A percentile compares a stretch with the other conserved stretches of the same genome.
Conservation (phyloP, 2,329 filamentous ascomycete genomes). For the Diatrype stigma region DNA sequence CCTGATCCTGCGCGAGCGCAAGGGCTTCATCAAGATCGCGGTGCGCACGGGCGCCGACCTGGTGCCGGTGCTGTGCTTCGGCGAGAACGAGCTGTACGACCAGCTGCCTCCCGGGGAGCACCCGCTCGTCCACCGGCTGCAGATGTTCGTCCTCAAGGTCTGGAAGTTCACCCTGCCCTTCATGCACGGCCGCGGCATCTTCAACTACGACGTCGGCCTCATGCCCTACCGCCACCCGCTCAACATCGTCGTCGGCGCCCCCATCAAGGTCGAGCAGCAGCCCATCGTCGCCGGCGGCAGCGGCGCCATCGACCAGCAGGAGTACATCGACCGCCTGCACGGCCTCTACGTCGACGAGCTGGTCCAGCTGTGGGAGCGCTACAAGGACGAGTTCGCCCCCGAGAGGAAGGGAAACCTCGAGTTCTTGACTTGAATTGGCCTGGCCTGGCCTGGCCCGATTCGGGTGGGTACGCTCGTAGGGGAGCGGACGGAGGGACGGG, state of each 20-base stretch:
- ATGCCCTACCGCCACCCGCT: slow-evolving; percentile 89
- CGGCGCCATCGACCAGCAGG: slow-evolving; percentile 63
- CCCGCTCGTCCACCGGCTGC: slow-evolving; percentile 73
- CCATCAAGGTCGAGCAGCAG: slow-evolving; percentile 65
- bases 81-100: slow-evolving; percentile 94
- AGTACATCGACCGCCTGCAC: slow-evolving; percentile 79
- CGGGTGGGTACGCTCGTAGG: too few relatives aligned
- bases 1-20: slow-evolving; percentile 76
- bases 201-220: slow-evolving; percentile 95
- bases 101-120: slow-evolving; percentile 75
- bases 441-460: too few relatives aligned
- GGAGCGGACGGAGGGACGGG: too few relatives aligned
- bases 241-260: slow-evolving; percentile 83
- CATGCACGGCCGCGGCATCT: slow-evolving; percentile 85
- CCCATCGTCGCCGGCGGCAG: slow-evolving; percentile 64
- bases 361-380: slow-evolving; percentile 67
- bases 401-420: slow-evolving; percentile 61
- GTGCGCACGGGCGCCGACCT: slow-evolving; percentile 89
- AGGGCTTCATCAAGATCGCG: slow-evolving; percentile 92
- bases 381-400: slow-evolving; percentile 71
- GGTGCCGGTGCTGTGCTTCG: slow-evolving; percentile 87
- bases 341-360: slow-evolving; percentile 72
- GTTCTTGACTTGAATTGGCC: slow-evolving; percentile 41
- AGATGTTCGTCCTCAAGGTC: slow-evolving; percentile 78
- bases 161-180: slow-evolving; percentile 92